Evolutionary conservation across 176 grass and related monocot genomes (phyloP).

Genomic region (Carex cristatella): DNA sequence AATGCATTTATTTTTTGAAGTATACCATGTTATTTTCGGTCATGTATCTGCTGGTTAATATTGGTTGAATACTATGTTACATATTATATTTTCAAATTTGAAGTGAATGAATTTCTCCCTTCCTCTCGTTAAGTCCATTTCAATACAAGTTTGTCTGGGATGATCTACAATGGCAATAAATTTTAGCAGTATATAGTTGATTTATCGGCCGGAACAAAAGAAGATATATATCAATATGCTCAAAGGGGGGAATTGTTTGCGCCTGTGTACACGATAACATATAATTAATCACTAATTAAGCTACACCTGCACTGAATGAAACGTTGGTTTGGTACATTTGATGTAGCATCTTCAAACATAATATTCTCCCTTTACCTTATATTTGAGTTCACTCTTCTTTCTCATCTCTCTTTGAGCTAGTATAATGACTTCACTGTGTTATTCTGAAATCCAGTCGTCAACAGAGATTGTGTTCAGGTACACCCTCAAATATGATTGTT

Average conservation of each 20-base stretch:
- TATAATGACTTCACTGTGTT: background rate
- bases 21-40: constrained; percentile 8
- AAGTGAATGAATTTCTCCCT: background rate
- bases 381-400: background rate
- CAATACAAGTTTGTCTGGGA: background rate
- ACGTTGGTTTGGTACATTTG: background rate
- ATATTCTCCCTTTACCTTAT: background rate
- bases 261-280: background rate
- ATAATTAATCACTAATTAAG: no score
- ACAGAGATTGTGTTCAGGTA: background rate
- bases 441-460: background rate
- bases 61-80: constrained; percentile 10
- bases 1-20: constrained; percentile 20
- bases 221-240: background rate
- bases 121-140: no score
- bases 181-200: background rate
- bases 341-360: background rate
- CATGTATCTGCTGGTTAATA: constrained; percentile 16
- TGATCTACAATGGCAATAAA: background rate
- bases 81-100: constrained; percentile 9
- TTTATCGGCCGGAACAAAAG: background rate
- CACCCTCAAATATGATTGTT: background rate
- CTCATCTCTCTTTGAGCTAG: background rate
- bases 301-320: background rate
- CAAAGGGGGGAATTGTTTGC: background rate